phyloP scores from a whole-genome alignment of 148 eudicot genomes.

The Spergularia bocconei region DNA sequence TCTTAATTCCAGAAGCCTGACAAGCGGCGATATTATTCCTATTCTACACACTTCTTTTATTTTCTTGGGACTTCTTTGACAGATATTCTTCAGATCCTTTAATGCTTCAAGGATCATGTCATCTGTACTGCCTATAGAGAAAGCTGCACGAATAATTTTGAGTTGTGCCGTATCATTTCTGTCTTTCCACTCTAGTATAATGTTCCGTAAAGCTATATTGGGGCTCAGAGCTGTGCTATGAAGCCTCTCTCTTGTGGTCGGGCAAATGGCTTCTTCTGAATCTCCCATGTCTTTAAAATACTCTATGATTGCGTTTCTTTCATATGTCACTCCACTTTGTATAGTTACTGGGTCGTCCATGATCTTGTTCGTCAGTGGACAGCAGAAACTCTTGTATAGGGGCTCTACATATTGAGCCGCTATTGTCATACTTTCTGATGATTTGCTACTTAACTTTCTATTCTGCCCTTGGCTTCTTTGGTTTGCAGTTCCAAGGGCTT shows the following conservation, averaged over 20 bases:
- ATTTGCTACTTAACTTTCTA: conserved; percentile 28
- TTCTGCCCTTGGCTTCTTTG: conserved; percentile 25
- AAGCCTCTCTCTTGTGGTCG: conserved; percentile 51
- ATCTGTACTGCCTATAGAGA: conserved; percentile 51
- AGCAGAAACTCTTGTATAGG: conserved; percentile 58
- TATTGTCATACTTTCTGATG: conserved; percentile 31
- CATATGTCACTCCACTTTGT: conserved; percentile 71
- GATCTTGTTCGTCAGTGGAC: conserved; percentile 63
- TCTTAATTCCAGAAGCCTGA: conserved; percentile 47
- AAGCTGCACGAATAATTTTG: conserved; percentile 52
- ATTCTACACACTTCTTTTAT: conserved; percentile 35
- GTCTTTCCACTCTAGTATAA: conserved; percentile 72
- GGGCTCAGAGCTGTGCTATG: conserved; percentile 41
- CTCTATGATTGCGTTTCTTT: conserved; percentile 53
- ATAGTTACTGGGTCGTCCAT: conserved; percentile 85
- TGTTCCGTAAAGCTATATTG: conserved; percentile 56
- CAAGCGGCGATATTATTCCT: conserved; percentile 67
- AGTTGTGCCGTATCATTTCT: conserved; percentile 65
- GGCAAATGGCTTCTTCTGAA: conserved; percentile 46
- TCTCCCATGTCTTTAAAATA: conserved; percentile 43
- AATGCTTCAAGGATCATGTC: conserved; percentile 60
- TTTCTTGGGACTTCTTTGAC: conserved; percentile 40
- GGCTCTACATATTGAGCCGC: conserved; percentile 58
- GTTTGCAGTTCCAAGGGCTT: conserved; percentile 38
- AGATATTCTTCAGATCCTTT: conserved; percentile 46